Evolutionary conservation across 164 flowering plant genomes (phyloP), one percentile per base, ranked within the genome.

Genomic region (Vitis labrusca): DNA sequence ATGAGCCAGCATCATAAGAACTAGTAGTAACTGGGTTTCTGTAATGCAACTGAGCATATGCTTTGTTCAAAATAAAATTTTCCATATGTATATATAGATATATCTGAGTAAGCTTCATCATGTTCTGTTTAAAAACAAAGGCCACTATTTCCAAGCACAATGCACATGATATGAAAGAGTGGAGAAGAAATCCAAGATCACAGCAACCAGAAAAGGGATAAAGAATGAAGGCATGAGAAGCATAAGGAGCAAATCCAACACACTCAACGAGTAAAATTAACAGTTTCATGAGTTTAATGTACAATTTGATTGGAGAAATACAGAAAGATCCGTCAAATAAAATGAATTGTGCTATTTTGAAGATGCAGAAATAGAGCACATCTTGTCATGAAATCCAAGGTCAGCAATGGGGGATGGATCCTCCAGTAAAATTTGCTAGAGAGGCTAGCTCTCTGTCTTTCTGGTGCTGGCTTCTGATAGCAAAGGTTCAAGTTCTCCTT

Each of bases 401-500:
- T 58, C 23, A 3, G 19, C 12, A 14, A 12, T 5, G 8, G 14
- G 48, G 50, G 27, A 30, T 50, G 12, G 6, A 17, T 23, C 44
- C 19, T 10, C 37, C 52, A 23, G 50, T 10, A 32, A 5, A 51
- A 16, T n/a, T 4, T 66, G 59, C 50, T 37, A 15, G 11, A 12
- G n/a, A 47, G 14, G 65, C 75, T 76, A 84, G 78, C 75, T 81
- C 72, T 78, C 70, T 56, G 65, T 48, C 53, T 66, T 79, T 58
- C 65, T 75, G 60, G 75, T 82, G 6, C 70, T 77, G 59, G 90
- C 93, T 78, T 86, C 91, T 17, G 84, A 79, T 52, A 92, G 73
- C 80, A 92, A 70, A 37, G 88, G 64, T 73, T 79, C 84, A 52
- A 92, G 91, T 72, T 86, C 93, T 63, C 95, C 95, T 71, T 88